Evolutionary conservation across 2,329 filamentous ascomycete species (phyloP), one percentile per base, ranked within the genome.

Genomic region (Xylariaceae sp.): DNA sequence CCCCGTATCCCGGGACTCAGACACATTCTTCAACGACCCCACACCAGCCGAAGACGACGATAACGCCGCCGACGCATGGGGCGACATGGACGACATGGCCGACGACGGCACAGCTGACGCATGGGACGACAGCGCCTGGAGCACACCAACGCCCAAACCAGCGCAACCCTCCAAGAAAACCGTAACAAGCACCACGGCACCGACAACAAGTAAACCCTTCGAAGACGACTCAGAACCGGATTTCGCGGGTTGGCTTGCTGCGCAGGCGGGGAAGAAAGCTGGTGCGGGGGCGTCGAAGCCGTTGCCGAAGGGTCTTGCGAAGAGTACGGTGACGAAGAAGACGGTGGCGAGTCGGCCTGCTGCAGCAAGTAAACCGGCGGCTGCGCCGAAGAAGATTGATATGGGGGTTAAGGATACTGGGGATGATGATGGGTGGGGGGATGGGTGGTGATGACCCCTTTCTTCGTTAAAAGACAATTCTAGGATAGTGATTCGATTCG

Each of bases 171-270:
- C 67, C 52, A 72, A 74, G 37, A 67, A 71, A 17, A 68, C 78
- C 35, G 66, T 75, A 13, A 68, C 71, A 4, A 68, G 74, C 11
- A 45, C 65, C 1, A 57, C 78, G 34, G 66, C 76, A n/a, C 68
- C 71, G 4, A 68, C 74, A 10, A 45, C 65, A 1, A 57, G 70
- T 35, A 76, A 81, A 5, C 81, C 87, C 0, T 93, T 88, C 64
- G 90, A 93, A 60, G 92, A 96, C 66, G 86, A 89, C 30, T 87
- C 88, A 2, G 93, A 99, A 73, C 93, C 93, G 0, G 94, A 97
- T 73, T 97, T 99, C 74, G 93, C 92, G 4, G 92, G 92, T 4
- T 97, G 94, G 92, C 75, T 97, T 18, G 92, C 90, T 10, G 92
- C 92, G 10, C 91, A 97, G 72, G 85, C 88, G 4, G 82, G 88